Evolutionary conservation across 495 filamentous ascomycete species (phyloP).

Genomic region (Cudoniella acicularis): DNA sequence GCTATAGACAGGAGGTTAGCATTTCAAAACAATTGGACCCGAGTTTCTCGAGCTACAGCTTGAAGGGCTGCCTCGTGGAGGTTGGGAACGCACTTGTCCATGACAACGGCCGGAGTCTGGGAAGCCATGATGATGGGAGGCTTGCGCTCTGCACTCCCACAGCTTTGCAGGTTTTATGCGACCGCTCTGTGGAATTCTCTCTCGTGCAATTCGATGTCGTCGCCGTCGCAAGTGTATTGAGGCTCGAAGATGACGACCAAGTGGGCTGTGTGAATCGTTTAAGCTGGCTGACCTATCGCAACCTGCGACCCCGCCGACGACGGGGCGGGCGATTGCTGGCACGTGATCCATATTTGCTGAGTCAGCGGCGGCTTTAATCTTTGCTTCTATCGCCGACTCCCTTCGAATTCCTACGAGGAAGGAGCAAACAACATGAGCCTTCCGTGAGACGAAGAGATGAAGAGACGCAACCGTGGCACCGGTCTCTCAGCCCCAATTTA

Average conservation of each 20-base stretch:
- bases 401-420: too few species aligned
- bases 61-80: slow-evolving; percentile 9
- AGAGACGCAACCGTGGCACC: too few species aligned
- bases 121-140: slow-evolving; percentile 64
- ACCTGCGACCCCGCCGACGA: not conserved
- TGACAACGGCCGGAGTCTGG: slow-evolving; percentile 99
- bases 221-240: not conserved
- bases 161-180: slow-evolving; percentile 18
- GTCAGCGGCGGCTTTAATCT: too few species aligned
- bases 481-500: too few species aligned
- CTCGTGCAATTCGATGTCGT: not conserved
- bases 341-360: not conserved
- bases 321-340: not conserved
- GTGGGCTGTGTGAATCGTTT: slow-evolving; percentile 21
- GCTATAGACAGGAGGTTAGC: slow-evolving; percentile 47
- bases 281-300: slow-evolving; percentile 9
- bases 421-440: not conserved
- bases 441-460: too few species aligned
- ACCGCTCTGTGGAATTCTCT: slow-evolving; percentile 5
- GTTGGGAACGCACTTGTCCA: slow-evolving; percentile 88
- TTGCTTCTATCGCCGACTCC: too few species aligned
- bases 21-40: not conserved
- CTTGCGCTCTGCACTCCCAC: slow-evolving; percentile 16
- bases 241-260: slow-evolving; percentile 22
- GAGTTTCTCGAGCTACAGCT: not conserved